Conservation (phyloP, 2,329 filamentous ascomycete species). For the Xylaria sp. region DNA sequence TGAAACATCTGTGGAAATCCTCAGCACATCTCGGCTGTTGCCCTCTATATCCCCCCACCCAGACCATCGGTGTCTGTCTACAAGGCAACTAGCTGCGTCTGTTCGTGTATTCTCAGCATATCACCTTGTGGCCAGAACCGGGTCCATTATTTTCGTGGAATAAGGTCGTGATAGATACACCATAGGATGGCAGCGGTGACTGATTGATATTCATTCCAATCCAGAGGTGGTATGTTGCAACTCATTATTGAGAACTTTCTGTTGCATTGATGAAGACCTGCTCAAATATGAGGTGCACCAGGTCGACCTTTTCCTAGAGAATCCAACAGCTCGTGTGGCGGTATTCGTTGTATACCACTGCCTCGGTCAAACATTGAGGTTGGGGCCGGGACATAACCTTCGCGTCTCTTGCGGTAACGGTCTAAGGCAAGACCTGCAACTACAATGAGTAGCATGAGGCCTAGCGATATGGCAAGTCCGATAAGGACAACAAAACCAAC, state of each 20-base stretch:
- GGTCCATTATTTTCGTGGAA: constrained; percentile 4
- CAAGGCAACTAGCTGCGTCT: constrained; percentile 30
- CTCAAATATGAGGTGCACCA: constrained; percentile 56
- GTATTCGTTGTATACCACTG: constrained; percentile 61
- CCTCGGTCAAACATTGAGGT: constrained; percentile 65
- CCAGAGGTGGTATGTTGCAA: constrained; percentile 1
- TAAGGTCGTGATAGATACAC: neutral
- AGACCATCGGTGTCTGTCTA: constrained; percentile 18
- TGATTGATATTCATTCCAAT: neutral
- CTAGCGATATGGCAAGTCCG: constrained; percentile 76
- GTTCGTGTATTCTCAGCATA: constrained; percentile 22
- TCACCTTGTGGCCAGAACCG: constrained; percentile 10
- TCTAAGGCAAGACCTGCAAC: constrained; percentile 75
- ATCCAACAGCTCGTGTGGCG: constrained; percentile 62
- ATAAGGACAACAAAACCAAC: constrained; percentile 81
- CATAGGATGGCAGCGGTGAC: neutral
- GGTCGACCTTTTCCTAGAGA: constrained; percentile 52
- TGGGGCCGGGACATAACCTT: constrained; percentile 80
- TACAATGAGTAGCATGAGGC: constrained; percentile 76
- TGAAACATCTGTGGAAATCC: constrained; percentile 21
- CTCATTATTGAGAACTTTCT: neutral
- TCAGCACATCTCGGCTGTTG: constrained; percentile 15
- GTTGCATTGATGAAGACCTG: neutral
- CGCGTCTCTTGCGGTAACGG: constrained; percentile 72
- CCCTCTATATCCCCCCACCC: constrained; percentile 21